Evolutionary conservation across 441 rosid species (phyloP).

Genomic region (Flueggea neowawraea): DNA sequence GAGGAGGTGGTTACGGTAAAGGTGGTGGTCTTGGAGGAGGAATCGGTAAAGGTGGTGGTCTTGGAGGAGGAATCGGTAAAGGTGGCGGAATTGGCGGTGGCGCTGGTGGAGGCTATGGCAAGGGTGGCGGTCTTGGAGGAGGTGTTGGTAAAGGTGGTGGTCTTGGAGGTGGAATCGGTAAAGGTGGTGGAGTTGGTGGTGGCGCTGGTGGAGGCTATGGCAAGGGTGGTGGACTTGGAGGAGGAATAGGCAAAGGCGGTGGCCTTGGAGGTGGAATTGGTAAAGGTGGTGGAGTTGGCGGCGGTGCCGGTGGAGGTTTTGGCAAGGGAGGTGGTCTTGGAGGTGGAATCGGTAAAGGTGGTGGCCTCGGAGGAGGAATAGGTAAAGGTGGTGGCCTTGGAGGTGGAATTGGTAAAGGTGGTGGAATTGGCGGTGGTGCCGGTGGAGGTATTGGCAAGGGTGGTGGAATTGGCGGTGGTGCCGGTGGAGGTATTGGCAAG

Average conservation of each 20-base stretch:
- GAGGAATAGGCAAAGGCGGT: conserved; percentile 9
- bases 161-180: conserved; percentile 24
- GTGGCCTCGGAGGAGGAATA: conserved; percentile 20
- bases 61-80: conserved; percentile 30
- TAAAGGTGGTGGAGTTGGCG: conserved; percentile 24
- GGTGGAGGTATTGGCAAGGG: conserved; percentile 15
- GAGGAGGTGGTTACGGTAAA: conserved; percentile 34
- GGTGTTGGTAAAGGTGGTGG: conserved; percentile 22
- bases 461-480: conserved; percentile 21
- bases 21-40: conserved; percentile 39
- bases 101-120: conserved; percentile 21
- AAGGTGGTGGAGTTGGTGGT: conserved; percentile 17
- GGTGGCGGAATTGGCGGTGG: conserved; percentile 26
- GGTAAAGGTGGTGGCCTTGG: conserved; percentile 24
- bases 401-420: conserved; percentile 22
- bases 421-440: conserved; percentile 12
- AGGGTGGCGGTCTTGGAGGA: conserved; percentile 19
- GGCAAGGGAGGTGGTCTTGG: conserved; percentile 20
- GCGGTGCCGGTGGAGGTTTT: conserved; percentile 12
- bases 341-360: conserved; percentile 11
- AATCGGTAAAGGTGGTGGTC: conserved; percentile 21
- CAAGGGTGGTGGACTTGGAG: conserved; percentile 15
- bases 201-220: conserved; percentile 29
- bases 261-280: conserved; percentile 21
- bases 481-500: conserved; percentile 20